Evolutionary conservation across 1,139 yeast genomes (phyloP).

Genomic region (Sugiyamaella neomexicana): DNA sequence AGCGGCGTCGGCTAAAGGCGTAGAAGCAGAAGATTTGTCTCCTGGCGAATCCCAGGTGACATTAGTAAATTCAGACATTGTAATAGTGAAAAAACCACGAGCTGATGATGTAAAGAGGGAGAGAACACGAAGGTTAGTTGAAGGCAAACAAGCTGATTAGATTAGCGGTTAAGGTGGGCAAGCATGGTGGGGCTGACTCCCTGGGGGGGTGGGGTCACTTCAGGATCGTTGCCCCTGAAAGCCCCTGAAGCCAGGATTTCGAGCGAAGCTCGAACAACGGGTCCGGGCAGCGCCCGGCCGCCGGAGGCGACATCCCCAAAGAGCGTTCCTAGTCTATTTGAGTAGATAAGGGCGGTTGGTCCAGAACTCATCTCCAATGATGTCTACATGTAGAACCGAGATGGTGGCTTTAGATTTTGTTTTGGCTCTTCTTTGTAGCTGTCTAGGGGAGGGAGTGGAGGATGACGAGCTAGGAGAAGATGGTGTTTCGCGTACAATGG

Average conservation of each 20-base stretch:
- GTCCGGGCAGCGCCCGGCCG: background rate
- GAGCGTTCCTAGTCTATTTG: background rate
- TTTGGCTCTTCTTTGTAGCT: conserved; percentile 52
- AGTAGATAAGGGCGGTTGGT: conserved; percentile 26
- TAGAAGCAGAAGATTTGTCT: background rate
- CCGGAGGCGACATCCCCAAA: no score
- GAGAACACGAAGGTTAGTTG: background rate
- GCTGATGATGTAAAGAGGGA: background rate
- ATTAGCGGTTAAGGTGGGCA: no score
- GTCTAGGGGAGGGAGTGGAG: conserved; percentile 43
- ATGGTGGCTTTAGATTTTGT: conserved; percentile 52
- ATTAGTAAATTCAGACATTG: conserved; percentile 9
- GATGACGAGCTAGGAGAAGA: background rate
- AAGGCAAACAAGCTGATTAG: background rate
- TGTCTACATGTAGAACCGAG: conserved; percentile 45
- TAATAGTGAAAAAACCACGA: background rate
- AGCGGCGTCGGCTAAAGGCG: background rate
- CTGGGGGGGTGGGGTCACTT: no score
- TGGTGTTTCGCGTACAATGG: conserved; percentile 48
- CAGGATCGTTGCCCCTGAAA: no score
- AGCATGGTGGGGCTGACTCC: no score
- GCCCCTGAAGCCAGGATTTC: no score
- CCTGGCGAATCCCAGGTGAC: conserved; percentile 8
- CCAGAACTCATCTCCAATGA: conserved; percentile 37
- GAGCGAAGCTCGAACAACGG: no score